Percentiles rank a stretch among this genome's conserved stretches.
Conservation (phyloP, 139 green algal genomes). For the Pedinophyceae sp. region DNA sequence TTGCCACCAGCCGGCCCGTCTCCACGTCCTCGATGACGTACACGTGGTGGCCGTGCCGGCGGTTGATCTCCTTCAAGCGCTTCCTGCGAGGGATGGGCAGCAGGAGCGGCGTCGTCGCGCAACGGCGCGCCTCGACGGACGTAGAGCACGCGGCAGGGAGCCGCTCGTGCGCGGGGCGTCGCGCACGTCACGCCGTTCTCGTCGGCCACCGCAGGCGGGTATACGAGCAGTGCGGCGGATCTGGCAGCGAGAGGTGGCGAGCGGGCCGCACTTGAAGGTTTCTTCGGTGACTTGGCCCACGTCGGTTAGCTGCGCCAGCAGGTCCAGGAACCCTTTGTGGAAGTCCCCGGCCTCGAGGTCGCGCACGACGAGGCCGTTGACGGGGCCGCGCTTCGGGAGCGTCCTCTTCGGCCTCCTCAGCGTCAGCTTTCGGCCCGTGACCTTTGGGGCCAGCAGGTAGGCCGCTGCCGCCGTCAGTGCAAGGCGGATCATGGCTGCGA, state of each 20-base stretch:
- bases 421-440: too few relatives aligned
- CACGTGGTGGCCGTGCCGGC: constrained; percentile 1
- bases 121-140: constrained; percentile 21
- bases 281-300: constrained; percentile 43
- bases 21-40: constrained; percentile 20
- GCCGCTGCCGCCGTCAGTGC: too few relatives aligned
- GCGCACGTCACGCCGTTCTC: constrained; percentile 20
- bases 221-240: not conserved
- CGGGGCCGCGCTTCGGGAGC: too few relatives aligned
- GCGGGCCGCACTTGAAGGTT: constrained; percentile 24
- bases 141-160: constrained; percentile 20
- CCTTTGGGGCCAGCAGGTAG: too few relatives aligned
- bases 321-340: constrained; percentile 37
- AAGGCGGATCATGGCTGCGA: too few relatives aligned
- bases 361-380: constrained; percentile 9
- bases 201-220: not conserved
- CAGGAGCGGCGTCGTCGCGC: not conserved
- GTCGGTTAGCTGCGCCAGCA: constrained; percentile 62
- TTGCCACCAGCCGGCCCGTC: constrained; percentile 36
- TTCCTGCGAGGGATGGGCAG: not conserved
- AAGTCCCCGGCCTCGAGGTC: constrained; percentile 13
- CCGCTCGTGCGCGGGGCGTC: not conserved
- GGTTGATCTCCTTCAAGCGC: not conserved
- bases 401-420: too few relatives aligned
- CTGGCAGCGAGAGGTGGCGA: not conserved